These are phyloP conservation scores for Vararia minispora DNA, from an alignment of 768 basidiomycete genomes.

Conservation along the genomic window DNA sequence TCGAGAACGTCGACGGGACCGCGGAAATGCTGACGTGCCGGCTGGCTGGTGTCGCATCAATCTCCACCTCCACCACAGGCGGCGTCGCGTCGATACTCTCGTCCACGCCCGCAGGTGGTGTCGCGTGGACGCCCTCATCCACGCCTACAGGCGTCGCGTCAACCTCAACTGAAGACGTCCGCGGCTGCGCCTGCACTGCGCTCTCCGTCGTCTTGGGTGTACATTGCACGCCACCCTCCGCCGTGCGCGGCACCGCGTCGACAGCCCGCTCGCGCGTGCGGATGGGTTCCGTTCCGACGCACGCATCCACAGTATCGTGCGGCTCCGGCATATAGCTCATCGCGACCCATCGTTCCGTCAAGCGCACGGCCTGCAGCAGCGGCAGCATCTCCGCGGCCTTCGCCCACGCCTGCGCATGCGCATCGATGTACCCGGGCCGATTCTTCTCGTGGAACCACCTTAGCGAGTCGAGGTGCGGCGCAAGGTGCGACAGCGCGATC, in stretches of 20 bases:
- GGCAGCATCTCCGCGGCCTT: conserved; percentile 57
- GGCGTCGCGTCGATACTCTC: conserved; percentile 20
- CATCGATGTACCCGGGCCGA: conserved; percentile 57
- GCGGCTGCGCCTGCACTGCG: conserved; percentile 29
- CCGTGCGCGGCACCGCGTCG: conserved; percentile 27
- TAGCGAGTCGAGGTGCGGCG: conserved; percentile 56
- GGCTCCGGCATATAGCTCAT: conserved; percentile 16
- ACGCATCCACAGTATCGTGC: conserved; percentile 26
- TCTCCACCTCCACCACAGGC: conserved; percentile 15
- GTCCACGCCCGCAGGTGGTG: conserved; percentile 23
- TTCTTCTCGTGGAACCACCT: conserved; percentile 76
- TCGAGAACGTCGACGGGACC: conserved; percentile 3
- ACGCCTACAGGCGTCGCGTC: conserved; percentile 41
- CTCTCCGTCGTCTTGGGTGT: conserved; percentile 25
- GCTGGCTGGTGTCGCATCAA: too few species aligned
- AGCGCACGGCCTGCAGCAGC: conserved; percentile 57
- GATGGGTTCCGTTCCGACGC: conserved; percentile 45
- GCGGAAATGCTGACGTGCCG: too few species aligned
- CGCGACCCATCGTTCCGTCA: conserved; percentile 41
- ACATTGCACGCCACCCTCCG: conserved; percentile 27
- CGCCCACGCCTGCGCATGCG: conserved; percentile 60
- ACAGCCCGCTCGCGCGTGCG: conserved; percentile 28
- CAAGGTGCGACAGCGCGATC: conserved; percentile 66
- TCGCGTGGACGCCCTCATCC: conserved; percentile 37
- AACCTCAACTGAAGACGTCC: conserved; percentile 29